Evolutionary conservation across 2,329 filamentous ascomycete species (phyloP).

Genomic region (Ascocoryne sarcoides): DNA sequence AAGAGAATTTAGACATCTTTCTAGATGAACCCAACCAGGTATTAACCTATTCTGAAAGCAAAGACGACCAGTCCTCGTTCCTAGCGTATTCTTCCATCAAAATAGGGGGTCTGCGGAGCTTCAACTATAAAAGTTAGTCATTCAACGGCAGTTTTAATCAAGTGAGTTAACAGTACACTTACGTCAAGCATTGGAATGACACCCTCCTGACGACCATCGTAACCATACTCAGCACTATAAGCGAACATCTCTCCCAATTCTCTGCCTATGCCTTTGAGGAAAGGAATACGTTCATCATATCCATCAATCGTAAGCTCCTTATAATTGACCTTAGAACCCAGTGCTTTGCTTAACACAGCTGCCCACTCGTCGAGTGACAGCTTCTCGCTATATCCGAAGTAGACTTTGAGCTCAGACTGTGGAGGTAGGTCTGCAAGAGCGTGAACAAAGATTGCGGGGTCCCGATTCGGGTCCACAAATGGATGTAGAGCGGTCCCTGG

Average conservation of each 20-base stretch:
- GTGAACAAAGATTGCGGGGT: constrained; percentile 27
- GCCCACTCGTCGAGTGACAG: constrained; percentile 15
- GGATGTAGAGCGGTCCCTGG: constrained; percentile 13
- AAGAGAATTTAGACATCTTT: too few relatives aligned
- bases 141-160: background rate
- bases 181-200: constrained; percentile 17
- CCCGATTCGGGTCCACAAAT: constrained; percentile 20
- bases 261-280: constrained; percentile 18
- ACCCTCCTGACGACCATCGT: constrained; percentile 29
- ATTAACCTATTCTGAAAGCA: too few relatives aligned
- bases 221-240: constrained; percentile 26
- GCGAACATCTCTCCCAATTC: constrained; percentile 29
- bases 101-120: constrained; percentile 5
- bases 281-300: constrained; percentile 21
- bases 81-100: constrained; percentile 13
- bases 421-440: constrained; percentile 20
- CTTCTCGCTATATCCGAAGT: constrained; percentile 8
- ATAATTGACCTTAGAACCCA: constrained; percentile 8
- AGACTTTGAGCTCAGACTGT: constrained; percentile 21
- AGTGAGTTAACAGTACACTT: background rate
- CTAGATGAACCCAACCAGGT: too few relatives aligned
- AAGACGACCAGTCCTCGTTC: constrained; percentile 16
- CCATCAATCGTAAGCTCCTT: constrained; percentile 11
- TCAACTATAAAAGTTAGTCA: constrained; percentile 5
- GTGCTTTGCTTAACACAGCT: constrained; percentile 12